Evolutionary conservation across 768 basidiomycete genomes (phyloP).

Genomic region (Pleurotus platypus): DNA sequence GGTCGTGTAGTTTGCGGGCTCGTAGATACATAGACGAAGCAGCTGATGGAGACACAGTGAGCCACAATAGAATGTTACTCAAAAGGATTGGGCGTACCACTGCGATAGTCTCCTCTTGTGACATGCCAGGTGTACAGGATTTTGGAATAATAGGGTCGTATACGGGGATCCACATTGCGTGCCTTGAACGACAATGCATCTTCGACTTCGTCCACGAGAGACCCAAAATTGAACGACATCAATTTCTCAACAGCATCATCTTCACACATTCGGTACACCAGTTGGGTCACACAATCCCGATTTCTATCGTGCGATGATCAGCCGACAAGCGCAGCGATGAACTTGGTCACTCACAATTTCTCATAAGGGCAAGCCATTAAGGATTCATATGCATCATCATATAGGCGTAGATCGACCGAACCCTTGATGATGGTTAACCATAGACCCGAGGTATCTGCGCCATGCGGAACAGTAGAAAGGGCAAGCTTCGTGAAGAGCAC

Average conservation of each 20-base stretch:
- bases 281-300: conserved; percentile 74
- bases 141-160: conserved; percentile 80
- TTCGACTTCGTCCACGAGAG: conserved; percentile 84
- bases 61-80: conserved; percentile 8
- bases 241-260: conserved; percentile 76
- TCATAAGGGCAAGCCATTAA: conserved; percentile 73
- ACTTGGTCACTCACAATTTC: conserved; percentile 60
- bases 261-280: conserved; percentile 93
- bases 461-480: conserved; percentile 59
- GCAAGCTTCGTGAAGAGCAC: conserved; percentile 77
- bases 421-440: conserved; percentile 81
- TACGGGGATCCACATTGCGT: conserved; percentile 86
- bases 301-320: conserved; percentile 46
- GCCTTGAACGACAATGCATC: conserved; percentile 88
- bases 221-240: conserved; percentile 80
- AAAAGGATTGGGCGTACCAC: conserved; percentile 53
- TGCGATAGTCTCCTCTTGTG: conserved; percentile 83
- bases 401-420: conserved; percentile 65
- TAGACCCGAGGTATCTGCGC: conserved; percentile 57
- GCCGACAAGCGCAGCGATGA: not conserved
- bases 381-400: conserved; percentile 85
- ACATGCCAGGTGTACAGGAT: conserved; percentile 96
- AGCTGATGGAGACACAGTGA: conserved; percentile 42
- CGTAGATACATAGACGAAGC: conserved; percentile 92
- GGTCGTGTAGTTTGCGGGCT: conserved; percentile 69